Evolutionary conservation across 257 asterid species (phyloP).

Genomic region (Cinchona pubescens): DNA sequence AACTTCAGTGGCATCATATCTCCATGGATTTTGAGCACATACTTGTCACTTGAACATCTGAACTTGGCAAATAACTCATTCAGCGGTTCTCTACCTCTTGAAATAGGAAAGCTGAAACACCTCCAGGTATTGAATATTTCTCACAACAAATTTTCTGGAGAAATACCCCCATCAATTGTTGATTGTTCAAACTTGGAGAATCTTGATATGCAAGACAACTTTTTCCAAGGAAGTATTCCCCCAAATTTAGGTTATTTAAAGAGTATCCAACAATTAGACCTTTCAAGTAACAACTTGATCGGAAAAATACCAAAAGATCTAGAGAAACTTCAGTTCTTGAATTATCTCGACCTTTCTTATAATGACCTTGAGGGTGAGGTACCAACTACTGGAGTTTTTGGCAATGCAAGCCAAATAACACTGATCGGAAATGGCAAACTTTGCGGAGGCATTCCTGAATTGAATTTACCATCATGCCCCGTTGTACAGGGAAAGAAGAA

Average conservation of each 20-base stretch:
- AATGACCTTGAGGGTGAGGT: neutral
- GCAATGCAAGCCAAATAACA: neutral
- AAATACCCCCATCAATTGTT: neutral
- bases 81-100: no score
- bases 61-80: neutral
- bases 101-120: neutral
- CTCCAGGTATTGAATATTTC: slow-evolving; percentile 22
- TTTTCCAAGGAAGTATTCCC: neutral
- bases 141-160: neutral
- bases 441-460: slow-evolving; percentile 1
- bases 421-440: neutral
- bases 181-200: neutral
- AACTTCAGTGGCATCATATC: neutral
- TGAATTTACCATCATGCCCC: neutral
- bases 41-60: neutral
- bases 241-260: neutral
- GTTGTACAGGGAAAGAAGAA: no score
- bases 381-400: neutral
- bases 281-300: no score
- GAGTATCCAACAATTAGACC: no score
- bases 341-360: neutral
- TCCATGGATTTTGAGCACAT: neutral
- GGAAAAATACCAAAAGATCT: no score
- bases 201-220: neutral
- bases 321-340: neutral